Percentiles rank a stretch among this genome's conserved stretches.
phyloP scores from a whole-genome alignment of 2,329 filamentous ascomycete genomes.

The Byssochlamys sp. region DNA sequence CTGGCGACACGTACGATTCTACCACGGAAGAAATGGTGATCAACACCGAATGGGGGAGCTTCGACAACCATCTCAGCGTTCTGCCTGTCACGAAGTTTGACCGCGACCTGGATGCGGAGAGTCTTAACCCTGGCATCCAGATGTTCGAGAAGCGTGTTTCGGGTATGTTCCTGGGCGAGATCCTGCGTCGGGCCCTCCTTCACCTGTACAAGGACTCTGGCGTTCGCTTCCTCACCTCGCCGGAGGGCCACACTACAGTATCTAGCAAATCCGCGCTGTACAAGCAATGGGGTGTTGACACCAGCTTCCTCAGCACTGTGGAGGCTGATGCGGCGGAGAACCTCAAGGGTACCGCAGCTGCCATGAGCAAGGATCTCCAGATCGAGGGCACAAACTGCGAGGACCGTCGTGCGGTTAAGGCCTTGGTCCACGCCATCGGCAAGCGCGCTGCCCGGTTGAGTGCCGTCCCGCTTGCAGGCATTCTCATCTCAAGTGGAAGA shows the following conservation, averaged over 20 bases:
- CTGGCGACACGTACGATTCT: slow-evolving; percentile 56
- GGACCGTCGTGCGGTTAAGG: slow-evolving; percentile 80
- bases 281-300: slow-evolving; percentile 82
- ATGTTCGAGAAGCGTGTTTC: slow-evolving; percentile 99
- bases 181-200: slow-evolving; percentile 68
- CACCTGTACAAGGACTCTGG: slow-evolving; percentile 59
- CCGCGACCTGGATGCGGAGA: slow-evolving; percentile 63
- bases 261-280: slow-evolving; percentile 58
- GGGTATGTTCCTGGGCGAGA: slow-evolving; percentile 96
- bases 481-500: slow-evolving; percentile 70
- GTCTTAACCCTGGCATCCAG: slow-evolving; percentile 84
- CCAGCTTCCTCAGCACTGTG: slow-evolving; percentile 76
- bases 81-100: slow-evolving; percentile 82
- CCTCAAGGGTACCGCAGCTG: slow-evolving; percentile 63
- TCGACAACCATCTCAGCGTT: slow-evolving; percentile 85
- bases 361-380: slow-evolving; percentile 65
- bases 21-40: slow-evolving; percentile 90
- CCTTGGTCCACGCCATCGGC: slow-evolving; percentile 71
- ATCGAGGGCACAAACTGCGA: slow-evolving; percentile 68
- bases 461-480: slow-evolving; percentile 75
- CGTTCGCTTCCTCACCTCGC: slow-evolving; percentile 64
- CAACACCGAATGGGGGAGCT: slow-evolving; percentile 97
- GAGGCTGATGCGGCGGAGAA: slow-evolving; percentile 68
- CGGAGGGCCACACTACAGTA: slow-evolving; percentile 58
- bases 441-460: slow-evolving; percentile 79